Evolutionary conservation across 257 asterid genomes (phyloP), one percentile per base, ranked within the genome.

Genomic region (Ophiorrhiza pumila): DNA sequence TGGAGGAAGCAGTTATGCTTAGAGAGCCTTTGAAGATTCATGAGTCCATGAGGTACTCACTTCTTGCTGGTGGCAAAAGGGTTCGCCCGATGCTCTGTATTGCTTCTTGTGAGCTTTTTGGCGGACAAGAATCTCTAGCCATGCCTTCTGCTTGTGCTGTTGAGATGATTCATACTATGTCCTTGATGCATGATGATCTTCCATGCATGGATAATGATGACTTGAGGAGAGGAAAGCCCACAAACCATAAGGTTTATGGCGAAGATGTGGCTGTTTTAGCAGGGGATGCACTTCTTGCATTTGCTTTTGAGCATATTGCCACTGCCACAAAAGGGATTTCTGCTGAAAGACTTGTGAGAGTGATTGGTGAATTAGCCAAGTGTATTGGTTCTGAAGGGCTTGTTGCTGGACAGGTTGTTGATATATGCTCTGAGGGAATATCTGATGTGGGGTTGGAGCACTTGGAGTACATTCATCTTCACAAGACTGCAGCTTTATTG

Each of bases 131-230:
- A 56, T 72, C 82, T 20, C 61, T 71, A 25, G 85, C 89, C 49
- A 84, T 88, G 86, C 91, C 94, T 25, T 73, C 87, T 22, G 94
- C 94, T 34, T 86, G 91, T 68, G 95, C 95, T 41, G 80, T 74
- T 20, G 95, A 88, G 76, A 88, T 88, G 91, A 81, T 86, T 12
- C 95, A 88, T 31, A 86, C 94, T 13, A 86, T 86, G 91, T 88
- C 94, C 13, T 62, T 88, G 27, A 86, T 88, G 57, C 95, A 88
- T 69, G 95, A 88, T 71, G 95, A 88, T 50, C 81, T 88, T 32
- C 95, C 95, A 15, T 88, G 88, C 70, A 88, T 88, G 91, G 95
- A 88, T 59, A 83, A 88, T 75, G 89, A 83, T 74, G 90, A 83
- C 68, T 18, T 88, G 41, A 82, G 95, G 55, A 65, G 95, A 2